Conservation (phyloP, 202 grass and related monocot species). For the Schoenoplectus tabernaemontani region DNA sequence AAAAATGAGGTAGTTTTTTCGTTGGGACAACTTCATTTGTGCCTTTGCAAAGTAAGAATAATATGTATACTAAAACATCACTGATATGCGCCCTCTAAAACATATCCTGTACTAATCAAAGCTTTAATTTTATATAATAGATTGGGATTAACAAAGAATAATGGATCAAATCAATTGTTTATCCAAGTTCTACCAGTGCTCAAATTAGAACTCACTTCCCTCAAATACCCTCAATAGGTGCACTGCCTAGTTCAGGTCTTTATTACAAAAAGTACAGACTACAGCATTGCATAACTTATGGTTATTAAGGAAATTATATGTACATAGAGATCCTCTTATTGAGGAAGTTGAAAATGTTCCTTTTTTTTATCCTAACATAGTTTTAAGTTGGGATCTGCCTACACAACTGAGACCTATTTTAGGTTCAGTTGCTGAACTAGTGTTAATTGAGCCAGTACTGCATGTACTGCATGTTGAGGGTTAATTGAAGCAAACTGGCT, state of each 20-base stretch:
- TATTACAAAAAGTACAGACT: not conserved
- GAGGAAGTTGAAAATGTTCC: not conserved
- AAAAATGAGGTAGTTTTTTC: constrained; percentile 2
- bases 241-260: not conserved
- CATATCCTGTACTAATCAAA: not conserved
- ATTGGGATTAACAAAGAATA: not conserved
- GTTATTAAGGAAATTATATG: not conserved
- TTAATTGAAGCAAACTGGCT: not conserved
- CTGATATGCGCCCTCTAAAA: not conserved
- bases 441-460: not conserved
- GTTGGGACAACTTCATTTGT: not conserved
- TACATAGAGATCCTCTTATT: not conserved
- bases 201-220: not conserved
- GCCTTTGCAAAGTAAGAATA: not conserved
- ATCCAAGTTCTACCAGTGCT: not conserved
- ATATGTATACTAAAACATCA: not conserved
- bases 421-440: not conserved
- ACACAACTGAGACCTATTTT: not conserved
- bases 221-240: not conserved
- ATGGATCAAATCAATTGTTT: not conserved
- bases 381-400: not conserved
- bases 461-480: not conserved
- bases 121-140: not conserved
- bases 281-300: not conserved
- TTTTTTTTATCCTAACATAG: not conserved